Base-by-base conservation (phyloP, 2,329 filamentous ascomycete genomes). In the Emmonsiellopsis sp. region DNA sequence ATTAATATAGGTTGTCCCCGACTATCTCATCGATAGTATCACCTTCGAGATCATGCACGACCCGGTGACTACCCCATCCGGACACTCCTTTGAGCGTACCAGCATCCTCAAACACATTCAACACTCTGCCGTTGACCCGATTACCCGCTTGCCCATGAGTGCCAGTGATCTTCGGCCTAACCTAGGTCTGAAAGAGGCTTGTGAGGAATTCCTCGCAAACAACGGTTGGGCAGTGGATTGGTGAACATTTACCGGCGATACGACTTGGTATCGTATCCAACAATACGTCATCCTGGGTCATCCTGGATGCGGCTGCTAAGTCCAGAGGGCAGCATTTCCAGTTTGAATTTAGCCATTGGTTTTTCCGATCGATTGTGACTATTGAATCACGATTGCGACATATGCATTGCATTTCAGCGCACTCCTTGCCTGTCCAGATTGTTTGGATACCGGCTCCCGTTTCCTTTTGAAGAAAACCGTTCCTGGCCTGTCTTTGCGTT, bases 211-310 rank as follows among this genome's bases (percentile, higher is more conserved):
- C 63, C 73, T 96, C 55, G 79, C 87, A 31, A 76, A 87, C 61
- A 96, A 95, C 63, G 91, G 89, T 8, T 95, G 93, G 88, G 89
- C 90, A 0, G 90, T 87, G 40, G 91, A 96, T 67, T 97, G 87
- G 86, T 95, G 61, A 65, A 45, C 34, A 16, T 26, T 26, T 5
- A 26, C 20, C 20, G 20, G 20, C 38, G 46, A 49, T n/a, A 13
- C 7, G 13, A 20, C 15, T 34, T 46, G 7, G 7, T 31, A 34
- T 2, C 3, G 2, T 15, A 32, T 32, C 20, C 20, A 26, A 26
- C 20, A 26, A 26, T 26, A 26, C 20, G 20, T 3, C 20, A 26
- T 26, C 20, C 20, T 26, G 20, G 20, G 20, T 3, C 20, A 26
- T 26, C 20, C 20, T 26, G 20, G 20, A 26, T 26, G 20, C 20